Evolutionary conservation across 345 rosid genomes (phyloP).

Genomic region (Anastatica hierochuntica): DNA sequence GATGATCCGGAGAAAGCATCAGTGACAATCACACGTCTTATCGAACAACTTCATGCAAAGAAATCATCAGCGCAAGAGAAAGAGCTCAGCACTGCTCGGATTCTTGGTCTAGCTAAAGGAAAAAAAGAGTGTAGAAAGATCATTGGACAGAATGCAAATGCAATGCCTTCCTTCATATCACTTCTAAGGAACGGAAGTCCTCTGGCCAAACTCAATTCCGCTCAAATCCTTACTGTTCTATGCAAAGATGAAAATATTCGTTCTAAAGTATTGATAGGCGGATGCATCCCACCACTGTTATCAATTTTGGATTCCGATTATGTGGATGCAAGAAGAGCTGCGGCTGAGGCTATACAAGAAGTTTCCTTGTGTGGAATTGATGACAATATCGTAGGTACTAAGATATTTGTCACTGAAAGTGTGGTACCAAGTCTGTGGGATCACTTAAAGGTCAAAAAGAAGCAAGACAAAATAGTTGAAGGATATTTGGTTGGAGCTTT

Average conservation of each 20-base stretch:
- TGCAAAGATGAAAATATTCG: constrained; percentile 76
- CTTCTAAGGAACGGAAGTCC: constrained; percentile 64
- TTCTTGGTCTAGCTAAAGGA: constrained; percentile 56
- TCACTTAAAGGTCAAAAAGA: constrained; percentile 46
- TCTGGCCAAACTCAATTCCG: constrained; percentile 64
- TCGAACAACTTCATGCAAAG: constrained; percentile 70
- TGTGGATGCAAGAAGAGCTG: constrained; percentile 62
- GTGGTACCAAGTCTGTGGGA: constrained; percentile 82
- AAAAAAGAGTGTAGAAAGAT: constrained; percentile 64
- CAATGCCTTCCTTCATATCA: constrained; percentile 82
- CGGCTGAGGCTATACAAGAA: constrained; percentile 75
- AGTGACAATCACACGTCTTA: constrained; percentile 52
- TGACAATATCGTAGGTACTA: constrained; percentile 61
- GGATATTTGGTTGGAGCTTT: constrained; percentile 81
- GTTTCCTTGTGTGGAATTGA: constrained; percentile 74
- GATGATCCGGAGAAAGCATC: constrained; percentile 48
- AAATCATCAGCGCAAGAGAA: constrained; percentile 60
- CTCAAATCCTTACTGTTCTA: constrained; percentile 46
- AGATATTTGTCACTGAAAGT: constrained; percentile 79
- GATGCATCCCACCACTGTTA: constrained; percentile 83
- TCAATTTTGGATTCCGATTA: constrained; percentile 67
- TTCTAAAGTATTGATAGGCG: constrained; percentile 74
- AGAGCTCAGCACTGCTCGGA: constrained; percentile 63
- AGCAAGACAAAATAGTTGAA: constrained; percentile 64
- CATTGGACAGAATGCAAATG: constrained; percentile 62